Percentiles rank a stretch among this genome's conserved stretches.
phyloP scores from a whole-genome alignment of 805 yeast genomes.

The Saccharomycopsis babjevae region DNA sequence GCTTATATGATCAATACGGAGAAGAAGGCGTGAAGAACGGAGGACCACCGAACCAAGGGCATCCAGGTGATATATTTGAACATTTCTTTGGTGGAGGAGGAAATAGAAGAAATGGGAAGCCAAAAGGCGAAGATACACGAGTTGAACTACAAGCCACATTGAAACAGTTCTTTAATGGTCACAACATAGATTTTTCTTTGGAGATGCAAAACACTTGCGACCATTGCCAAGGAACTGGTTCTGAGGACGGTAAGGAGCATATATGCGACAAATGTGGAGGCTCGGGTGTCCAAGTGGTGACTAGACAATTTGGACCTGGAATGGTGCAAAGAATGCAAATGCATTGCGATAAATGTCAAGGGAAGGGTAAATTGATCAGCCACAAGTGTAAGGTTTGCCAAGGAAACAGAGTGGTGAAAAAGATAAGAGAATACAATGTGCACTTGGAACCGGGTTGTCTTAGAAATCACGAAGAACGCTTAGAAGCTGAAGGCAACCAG shows the following conservation, averaged over 20 bases:
- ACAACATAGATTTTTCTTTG: conserved; percentile 45
- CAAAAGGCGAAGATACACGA: conserved; percentile 51
- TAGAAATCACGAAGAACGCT: conserved; percentile 45
- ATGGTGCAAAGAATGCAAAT: conserved; percentile 81
- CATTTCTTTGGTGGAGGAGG: conserved; percentile 44
- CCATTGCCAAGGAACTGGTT: conserved; percentile 76
- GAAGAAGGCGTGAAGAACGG: conserved; percentile 60
- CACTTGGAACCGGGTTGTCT: conserved; percentile 63
- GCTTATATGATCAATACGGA: conserved; percentile 67
- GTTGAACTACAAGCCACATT: conserved; percentile 48
- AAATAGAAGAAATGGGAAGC: conserved; percentile 26
- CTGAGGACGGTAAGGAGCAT: conserved; percentile 63
- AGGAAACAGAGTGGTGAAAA: conserved; percentile 57
- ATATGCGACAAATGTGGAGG: conserved; percentile 68
- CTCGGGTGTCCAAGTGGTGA: conserved; percentile 52
- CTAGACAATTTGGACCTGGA: conserved; percentile 77
- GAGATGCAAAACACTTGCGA: conserved; percentile 68
- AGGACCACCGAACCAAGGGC: conserved; percentile 28
- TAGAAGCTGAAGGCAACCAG: conserved; percentile 74
- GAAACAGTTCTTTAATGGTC: conserved; percentile 64
- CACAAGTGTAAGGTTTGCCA: conserved; percentile 59
- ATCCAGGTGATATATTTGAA: conserved; percentile 52
- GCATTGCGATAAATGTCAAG: conserved; percentile 71
- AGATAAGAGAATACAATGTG: conserved; percentile 45
- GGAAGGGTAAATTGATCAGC: conserved; percentile 59